Evolutionary conservation across 345 rosid genomes (phyloP), one percentile per base, ranked within the genome.

Genomic region (Viola odorata): DNA sequence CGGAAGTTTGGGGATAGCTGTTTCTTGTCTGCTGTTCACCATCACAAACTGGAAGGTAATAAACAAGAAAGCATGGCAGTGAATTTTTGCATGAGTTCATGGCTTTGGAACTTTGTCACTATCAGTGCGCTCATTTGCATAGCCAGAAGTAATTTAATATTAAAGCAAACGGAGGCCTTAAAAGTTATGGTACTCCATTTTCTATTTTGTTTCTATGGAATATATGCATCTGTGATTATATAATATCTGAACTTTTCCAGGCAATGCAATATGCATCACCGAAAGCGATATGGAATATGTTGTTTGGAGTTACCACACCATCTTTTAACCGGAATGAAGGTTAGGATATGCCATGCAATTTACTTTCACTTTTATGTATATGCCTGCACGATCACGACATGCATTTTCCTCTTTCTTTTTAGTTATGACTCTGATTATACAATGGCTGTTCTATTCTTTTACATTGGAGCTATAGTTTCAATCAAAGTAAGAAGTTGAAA

Each of bases 191-290:
- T 23, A 13, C 5, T 41, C 39, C 5, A n/a, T 41, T 57, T 3
- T 37, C 9, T 5, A 44, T 53, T 15, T 15, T 17, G 37, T 8
- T 37, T 8, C 44, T 16, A 47, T 38, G 41, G 12, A 40, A 8
- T 37, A 0, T 8, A 36, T 23, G 37, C 5, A 36, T 53, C 45
- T 61, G 5, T 67, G 68, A 0, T 23, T 23, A 23, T 23, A 23
- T 23, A 23, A n/a, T 49, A 13, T 49, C 3, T 5, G 17, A 3
- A 49, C 37, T 39, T 48, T 69, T 75, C 17, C 73, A 91, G 98
- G 87, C 96, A 68, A 88, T 91, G 92, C 96, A 89, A 57, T 91
- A 86, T 82, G 82, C 86, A 67, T 89, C 98, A 48, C 96, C 92
- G 11, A 83, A 89, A 81, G 92, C 89, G 70, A 58, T 91, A 66